These are phyloP conservation scores for Nigrospora osmanthi DNA, from an alignment of 2,329 filamentous ascomycete species.

Conservation along the genomic window DNA sequence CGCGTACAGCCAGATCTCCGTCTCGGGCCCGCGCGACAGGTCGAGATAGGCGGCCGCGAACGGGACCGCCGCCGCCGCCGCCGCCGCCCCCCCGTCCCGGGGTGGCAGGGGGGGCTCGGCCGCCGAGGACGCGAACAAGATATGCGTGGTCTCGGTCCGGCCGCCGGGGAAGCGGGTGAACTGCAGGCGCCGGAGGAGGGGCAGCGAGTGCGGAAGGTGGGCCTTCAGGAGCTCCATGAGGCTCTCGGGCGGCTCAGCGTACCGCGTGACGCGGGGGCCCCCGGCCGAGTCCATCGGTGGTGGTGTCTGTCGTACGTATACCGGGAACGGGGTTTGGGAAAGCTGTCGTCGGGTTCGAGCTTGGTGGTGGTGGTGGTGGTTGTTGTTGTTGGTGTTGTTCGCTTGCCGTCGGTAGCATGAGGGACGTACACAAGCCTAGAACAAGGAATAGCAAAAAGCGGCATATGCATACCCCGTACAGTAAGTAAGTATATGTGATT, in stretches of 20 bases:
- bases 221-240: constrained; percentile 39
- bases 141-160: constrained; percentile 32
- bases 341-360: too few relatives aligned
- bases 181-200: constrained; percentile 55
- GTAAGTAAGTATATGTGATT: too few relatives aligned
- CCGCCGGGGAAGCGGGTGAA: constrained; percentile 37
- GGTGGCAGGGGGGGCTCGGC: constrained; percentile 2
- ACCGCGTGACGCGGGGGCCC: too few relatives aligned
- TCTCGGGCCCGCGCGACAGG: constrained; percentile 51
- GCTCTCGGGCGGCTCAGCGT: constrained; percentile 10
- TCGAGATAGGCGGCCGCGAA: constrained; percentile 57
- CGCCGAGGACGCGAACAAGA: constrained; percentile 26
- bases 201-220: constrained; percentile 50
- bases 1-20: constrained; percentile 56
- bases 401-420: too few relatives aligned
- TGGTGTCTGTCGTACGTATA: too few relatives aligned
- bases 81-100: constrained; percentile 1
- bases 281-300: too few relatives aligned
- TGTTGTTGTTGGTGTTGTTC: too few relatives aligned
- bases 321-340: too few relatives aligned
- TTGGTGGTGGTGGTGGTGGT: too few relatives aligned
- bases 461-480: too few relatives aligned
- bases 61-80: constrained; percentile 4
- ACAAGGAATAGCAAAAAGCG: too few relatives aligned
- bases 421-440: too few relatives aligned